These are phyloP conservation scores for Lathyrus sativus DNA, from an alignment of 306 rosid genomes.

Conservation along the genomic window DNA sequence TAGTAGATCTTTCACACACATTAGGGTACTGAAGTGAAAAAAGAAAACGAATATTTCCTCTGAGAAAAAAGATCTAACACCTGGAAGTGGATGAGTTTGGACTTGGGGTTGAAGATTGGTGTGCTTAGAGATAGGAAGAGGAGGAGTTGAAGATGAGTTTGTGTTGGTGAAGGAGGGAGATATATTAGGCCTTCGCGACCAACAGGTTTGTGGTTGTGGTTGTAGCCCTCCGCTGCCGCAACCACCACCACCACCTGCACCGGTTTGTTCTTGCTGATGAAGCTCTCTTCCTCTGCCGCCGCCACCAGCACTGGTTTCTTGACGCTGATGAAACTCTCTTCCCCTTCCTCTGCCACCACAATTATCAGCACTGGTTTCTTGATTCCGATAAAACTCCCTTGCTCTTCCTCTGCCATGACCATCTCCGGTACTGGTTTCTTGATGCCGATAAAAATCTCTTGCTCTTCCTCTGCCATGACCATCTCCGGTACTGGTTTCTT, in stretches of 20 bases:
- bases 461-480: neutral
- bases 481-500: neutral
- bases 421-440: neutral
- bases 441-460: neutral
- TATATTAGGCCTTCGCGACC: neutral
- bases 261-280: neutral
- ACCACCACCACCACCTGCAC: neutral
- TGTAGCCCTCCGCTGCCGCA: neutral
- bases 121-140: neutral
- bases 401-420: neutral
- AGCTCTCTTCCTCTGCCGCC: neutral
- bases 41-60: neutral
- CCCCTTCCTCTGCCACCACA: neutral
- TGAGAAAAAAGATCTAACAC: neutral
- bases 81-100: conserved; percentile 1
- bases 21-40: neutral
- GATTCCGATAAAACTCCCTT: neutral
- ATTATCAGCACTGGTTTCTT: neutral
- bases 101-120: neutral
- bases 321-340: neutral
- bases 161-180: neutral
- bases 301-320: neutral
- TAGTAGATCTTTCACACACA: neutral
- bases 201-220: neutral
- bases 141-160: neutral